Evolutionary conservation across 225 moss, liverwort and hornwort species (phyloP).

Genomic region (Takakia lepidozioides): DNA sequence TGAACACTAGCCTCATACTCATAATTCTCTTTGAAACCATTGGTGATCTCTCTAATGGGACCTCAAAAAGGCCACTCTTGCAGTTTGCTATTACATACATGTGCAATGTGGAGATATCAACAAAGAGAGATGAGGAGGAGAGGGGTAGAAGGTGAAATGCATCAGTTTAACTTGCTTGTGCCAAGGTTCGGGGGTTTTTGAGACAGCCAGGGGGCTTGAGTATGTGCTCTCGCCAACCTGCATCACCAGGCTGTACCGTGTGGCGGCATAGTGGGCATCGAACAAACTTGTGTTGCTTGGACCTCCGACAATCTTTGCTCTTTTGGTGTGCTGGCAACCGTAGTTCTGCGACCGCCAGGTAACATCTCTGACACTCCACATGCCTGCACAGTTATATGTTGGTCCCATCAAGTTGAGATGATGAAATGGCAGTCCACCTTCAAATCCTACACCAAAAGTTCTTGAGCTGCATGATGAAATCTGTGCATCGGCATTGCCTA

Average conservation of each 20-base stretch:
- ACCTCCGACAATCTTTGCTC: slow-evolving; percentile 77
- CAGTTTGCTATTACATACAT: too few species aligned
- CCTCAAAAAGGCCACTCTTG: too few species aligned
- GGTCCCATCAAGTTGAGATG: too few species aligned
- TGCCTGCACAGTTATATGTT: slow-evolving; percentile 41
- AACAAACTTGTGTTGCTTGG: slow-evolving; percentile 69
- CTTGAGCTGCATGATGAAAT: too few species aligned
- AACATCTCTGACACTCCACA: slow-evolving; percentile 85
- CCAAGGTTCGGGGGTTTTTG: slow-evolving; percentile 50
- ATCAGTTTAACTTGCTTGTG: slow-evolving; percentile 42
- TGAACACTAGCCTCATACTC: too few species aligned
- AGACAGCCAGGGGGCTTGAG: slow-evolving; percentile 84
- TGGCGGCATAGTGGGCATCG: slow-evolving; percentile 84
- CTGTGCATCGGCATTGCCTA: too few species aligned
- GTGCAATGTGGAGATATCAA: background rate
- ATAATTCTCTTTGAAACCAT: too few species aligned
- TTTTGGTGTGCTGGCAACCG: slow-evolving; percentile 67
- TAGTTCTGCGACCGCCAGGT: slow-evolving; percentile 61
- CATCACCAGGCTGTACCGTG: slow-evolving; percentile 69
- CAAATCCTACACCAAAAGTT: too few species aligned
- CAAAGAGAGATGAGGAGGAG: slow-evolving; percentile 7
- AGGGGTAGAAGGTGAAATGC: slow-evolving; percentile 1
- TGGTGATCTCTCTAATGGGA: too few species aligned
- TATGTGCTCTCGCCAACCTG: slow-evolving; percentile 83
- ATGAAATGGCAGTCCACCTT: too few species aligned